A percentile compares a stretch with the other conserved stretches of the same genome.
Evolutionary conservation across 345 rosid genomes (phyloP).

Genomic region (Sonneratia alba): DNA sequence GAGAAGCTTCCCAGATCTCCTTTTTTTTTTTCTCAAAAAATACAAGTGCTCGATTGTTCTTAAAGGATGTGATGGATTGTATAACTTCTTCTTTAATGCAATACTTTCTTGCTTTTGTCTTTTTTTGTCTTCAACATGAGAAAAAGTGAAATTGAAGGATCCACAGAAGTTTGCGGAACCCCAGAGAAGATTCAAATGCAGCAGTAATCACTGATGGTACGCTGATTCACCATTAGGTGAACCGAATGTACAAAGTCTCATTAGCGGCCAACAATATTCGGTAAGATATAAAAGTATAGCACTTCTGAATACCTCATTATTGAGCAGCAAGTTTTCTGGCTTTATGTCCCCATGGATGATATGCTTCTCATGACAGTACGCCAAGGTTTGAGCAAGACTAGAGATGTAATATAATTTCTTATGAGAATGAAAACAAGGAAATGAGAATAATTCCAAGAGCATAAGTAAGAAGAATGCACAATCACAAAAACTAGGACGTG

Average conservation of each 20-base stretch:
- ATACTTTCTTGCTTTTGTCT: no score
- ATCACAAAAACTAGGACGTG: not conserved
- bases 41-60: not conserved
- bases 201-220: not conserved
- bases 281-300: not conserved
- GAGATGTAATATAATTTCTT: conserved; percentile 60
- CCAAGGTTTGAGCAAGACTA: conserved; percentile 76
- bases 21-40: not conserved
- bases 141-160: not conserved
- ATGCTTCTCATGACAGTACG: conserved; percentile 79
- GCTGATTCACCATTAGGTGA: not conserved
- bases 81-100: not conserved
- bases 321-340: conserved; percentile 93
- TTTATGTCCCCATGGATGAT: conserved; percentile 97
- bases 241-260: not conserved
- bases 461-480: not conserved
- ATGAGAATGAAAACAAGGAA: not conserved
- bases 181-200: not conserved
- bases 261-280: not conserved
- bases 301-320: conserved; percentile 57
- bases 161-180: not conserved
- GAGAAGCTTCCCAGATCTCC: not conserved
- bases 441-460: not conserved
- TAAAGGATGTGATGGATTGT: not conserved
- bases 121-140: not conserved